Conservation (phyloP, 345 rosid species). For the Capsella bursapastoris region DNA sequence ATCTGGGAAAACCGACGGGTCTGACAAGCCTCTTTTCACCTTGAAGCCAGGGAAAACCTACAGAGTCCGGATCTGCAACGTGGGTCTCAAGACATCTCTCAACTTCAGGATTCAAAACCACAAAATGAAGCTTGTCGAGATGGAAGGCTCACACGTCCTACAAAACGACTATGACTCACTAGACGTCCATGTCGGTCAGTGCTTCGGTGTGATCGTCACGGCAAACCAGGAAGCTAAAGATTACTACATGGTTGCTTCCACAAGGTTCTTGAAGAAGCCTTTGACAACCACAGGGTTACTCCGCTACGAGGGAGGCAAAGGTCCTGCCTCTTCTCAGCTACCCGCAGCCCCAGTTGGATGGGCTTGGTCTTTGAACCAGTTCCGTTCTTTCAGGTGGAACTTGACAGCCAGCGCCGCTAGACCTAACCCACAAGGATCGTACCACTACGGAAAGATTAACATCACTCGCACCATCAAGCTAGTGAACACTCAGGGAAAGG, state of each 20-base stretch:
- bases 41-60: constrained; percentile 67
- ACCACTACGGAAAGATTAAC: constrained; percentile 69
- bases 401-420: constrained; percentile 78
- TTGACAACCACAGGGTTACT: constrained; percentile 48
- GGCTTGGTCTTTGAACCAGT: constrained; percentile 80
- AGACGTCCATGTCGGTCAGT: constrained; percentile 69
- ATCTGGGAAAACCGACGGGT: background rate
- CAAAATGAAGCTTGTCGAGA: constrained; percentile 66
- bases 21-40: constrained; percentile 52
- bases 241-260: constrained; percentile 68
- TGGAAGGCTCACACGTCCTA: constrained; percentile 69
- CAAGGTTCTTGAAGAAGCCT: constrained; percentile 52
- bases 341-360: constrained; percentile 64
- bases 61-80: constrained; percentile 66
- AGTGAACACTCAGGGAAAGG: constrained; percentile 49
- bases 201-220: constrained; percentile 51
- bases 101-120: constrained; percentile 71
- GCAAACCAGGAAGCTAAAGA: constrained; percentile 61
- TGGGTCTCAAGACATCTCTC: constrained; percentile 56
- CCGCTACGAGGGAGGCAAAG: constrained; percentile 52
- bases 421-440: constrained; percentile 86
- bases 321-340: constrained; percentile 52
- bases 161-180: constrained; percentile 64
- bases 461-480: constrained; percentile 69
- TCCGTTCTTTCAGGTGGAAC: constrained; percentile 78